A percentile compares a stretch with the other conserved stretches of the same genome.
phyloP scores from a whole-genome alignment of 768 basidiomycete species.

The Hemileccinum rubropunctum region DNA sequence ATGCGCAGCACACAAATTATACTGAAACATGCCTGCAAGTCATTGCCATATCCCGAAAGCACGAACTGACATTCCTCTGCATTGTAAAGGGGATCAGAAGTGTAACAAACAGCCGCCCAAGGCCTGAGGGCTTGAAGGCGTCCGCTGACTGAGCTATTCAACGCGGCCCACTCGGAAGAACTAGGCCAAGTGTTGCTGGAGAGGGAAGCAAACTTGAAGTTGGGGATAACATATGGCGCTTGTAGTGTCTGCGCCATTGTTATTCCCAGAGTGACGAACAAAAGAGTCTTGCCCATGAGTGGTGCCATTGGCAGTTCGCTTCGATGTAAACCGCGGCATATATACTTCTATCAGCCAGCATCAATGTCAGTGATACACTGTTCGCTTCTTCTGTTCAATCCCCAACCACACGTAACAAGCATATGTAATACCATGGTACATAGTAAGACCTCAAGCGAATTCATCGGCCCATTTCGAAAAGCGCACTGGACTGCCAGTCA shows the following conservation, averaged over 20 bases:
- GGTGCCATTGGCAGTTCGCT: neutral
- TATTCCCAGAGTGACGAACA: neutral
- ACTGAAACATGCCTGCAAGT: conserved; percentile 10
- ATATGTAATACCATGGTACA: too few species aligned
- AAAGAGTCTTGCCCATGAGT: conserved; percentile 3
- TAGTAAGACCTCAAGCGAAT: too few species aligned
- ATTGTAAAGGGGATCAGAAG: conserved; percentile 17
- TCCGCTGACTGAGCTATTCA: conserved; percentile 17
- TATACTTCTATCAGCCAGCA: too few species aligned
- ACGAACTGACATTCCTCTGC: conserved; percentile 13
- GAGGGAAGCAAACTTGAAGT: conserved; percentile 2
- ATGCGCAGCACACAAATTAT: neutral
- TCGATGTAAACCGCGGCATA: neutral
- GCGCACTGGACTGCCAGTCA: too few species aligned
- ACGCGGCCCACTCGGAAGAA: conserved; percentile 5
- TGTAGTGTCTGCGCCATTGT: neutral
- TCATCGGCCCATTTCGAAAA: too few species aligned
- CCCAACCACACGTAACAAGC: too few species aligned
- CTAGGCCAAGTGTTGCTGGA: conserved; percentile 10
- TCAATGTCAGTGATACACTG: too few species aligned
- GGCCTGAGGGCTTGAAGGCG: conserved; percentile 18
- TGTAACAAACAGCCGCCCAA: conserved; percentile 23
- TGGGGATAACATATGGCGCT: conserved; percentile 5
- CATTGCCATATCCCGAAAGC: conserved; percentile 13
- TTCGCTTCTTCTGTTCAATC: too few species aligned